These are phyloP conservation scores for Populus alba DNA, from an alignment of 345 rosid species.

Conservation along the genomic window DNA sequence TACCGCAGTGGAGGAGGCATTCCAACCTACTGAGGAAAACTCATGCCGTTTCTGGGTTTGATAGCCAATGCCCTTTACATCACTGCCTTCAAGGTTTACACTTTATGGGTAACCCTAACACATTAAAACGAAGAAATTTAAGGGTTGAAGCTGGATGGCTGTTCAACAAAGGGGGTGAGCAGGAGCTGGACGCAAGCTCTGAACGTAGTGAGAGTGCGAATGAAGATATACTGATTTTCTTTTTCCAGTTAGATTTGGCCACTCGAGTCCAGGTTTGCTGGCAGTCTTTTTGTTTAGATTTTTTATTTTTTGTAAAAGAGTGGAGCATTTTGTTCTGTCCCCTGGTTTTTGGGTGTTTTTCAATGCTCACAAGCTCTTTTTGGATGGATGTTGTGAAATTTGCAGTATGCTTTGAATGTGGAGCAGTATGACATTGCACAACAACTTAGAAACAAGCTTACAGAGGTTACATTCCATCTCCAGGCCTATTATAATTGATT, in stretches of 20 bases:
- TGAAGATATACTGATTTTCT: conserved; percentile 85
- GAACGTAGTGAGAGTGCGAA: conserved; percentile 87
- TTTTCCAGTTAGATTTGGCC: conserved; percentile 81
- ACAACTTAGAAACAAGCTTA: conserved; percentile 75
- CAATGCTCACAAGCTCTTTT: conserved; percentile 11
- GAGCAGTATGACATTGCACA: conserved; percentile 88
- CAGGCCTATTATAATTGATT: background rate
- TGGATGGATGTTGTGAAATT: conserved; percentile 19
- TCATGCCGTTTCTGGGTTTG: conserved; percentile 19
- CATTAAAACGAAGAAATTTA: conserved; percentile 35
- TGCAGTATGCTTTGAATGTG: conserved; percentile 79
- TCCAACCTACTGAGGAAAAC: conserved; percentile 31
- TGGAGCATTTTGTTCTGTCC: background rate
- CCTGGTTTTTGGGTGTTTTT: background rate
- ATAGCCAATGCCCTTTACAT: conserved; percentile 35
- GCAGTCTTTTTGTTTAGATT: background rate
- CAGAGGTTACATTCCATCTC: conserved; percentile 54
- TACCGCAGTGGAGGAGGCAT: conserved; percentile 39
- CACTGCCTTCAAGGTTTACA: conserved; percentile 30
- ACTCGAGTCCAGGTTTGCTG: conserved; percentile 81
- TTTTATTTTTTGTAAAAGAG: background rate
- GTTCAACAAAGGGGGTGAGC: conserved; percentile 55
- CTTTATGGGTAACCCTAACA: conserved; percentile 26
- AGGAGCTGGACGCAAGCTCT: conserved; percentile 52
- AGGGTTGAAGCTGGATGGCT: conserved; percentile 82